Base-by-base conservation (phyloP, 2,329 filamentous ascomycete species). In the Fusarium sp. region DNA sequence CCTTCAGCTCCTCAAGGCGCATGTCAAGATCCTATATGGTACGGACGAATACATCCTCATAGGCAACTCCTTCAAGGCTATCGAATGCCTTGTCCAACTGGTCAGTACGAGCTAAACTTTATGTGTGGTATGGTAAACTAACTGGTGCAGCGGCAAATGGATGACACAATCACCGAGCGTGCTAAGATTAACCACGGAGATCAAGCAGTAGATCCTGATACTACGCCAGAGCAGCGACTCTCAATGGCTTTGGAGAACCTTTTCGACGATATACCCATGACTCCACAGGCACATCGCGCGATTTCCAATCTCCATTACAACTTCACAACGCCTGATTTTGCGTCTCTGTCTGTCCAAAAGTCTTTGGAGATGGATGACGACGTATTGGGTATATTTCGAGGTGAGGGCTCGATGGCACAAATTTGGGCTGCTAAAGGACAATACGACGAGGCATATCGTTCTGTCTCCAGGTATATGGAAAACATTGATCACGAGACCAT, bases 211-310 rank as follows among this genome's bases (percentile, higher is more conserved):
- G 20, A 24, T 9, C n/a, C n/a, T n/a, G n/a, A n/a, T n/a, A n/a
- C n/a, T n/a, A n/a, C n/a, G n/a, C n/a, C n/a, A n/a, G 4, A 14
- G 8, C 12, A 20, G n/a, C 12, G 7, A 1, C 41, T 24, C 14
- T 7, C 8, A 6, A 44, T 0, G 40, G 20, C 4, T n/a, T 0
- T 3, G 0, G 59, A 55, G 20, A 55, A 56, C 2, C 60, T 77
- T 1, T 75, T 77, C 24, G 70, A 76, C 1, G 61, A 66, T 12
- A 37, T 66, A 27, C 59, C 65, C 16, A 45, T 61, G 6, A 53
- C 16, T 20, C n/a, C n/a, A n/a, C n/a, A n/a, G n/a, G n/a, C n/a
- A n/a, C n/a, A n/a, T n/a, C n/a, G n/a, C n/a, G n/a, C n/a, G n/a
- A n/a, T n/a, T n/a, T n/a, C n/a, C n/a, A n/a, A n/a, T n/a, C n/a